These are phyloP conservation scores for Exophiala dermatitidis DNA, from an alignment of 2,329 filamentous ascomycete species.

Conservation along the genomic window DNA sequence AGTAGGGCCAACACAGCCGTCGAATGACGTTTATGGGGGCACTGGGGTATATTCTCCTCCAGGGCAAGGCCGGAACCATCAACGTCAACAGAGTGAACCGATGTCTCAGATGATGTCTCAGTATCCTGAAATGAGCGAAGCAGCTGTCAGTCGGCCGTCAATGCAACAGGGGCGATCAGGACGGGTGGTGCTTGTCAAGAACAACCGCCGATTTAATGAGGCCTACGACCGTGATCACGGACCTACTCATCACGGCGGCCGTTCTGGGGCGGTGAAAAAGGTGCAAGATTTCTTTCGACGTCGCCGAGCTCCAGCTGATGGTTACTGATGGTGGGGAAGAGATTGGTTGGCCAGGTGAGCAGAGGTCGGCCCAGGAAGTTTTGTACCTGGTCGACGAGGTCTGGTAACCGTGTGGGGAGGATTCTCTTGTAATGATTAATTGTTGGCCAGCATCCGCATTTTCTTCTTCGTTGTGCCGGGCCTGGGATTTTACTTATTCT, in stretches of 20 bases:
- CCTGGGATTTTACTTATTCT: background rate
- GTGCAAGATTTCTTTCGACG: slow-evolving; percentile 98
- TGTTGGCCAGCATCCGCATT: slow-evolving; percentile 12
- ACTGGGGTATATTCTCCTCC: slow-evolving; percentile 24
- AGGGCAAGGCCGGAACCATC: slow-evolving; percentile 24
- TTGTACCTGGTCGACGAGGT: background rate
- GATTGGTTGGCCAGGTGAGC: background rate
- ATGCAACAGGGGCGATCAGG: slow-evolving; percentile 37
- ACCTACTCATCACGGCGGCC: slow-evolving; percentile 63
- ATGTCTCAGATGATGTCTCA: slow-evolving; percentile 23
- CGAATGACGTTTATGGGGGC: slow-evolving; percentile 27
- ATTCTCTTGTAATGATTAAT: slow-evolving; percentile 21
- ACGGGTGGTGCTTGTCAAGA: slow-evolving; percentile 67
- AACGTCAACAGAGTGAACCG: slow-evolving; percentile 35
- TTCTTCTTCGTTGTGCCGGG: background rate
- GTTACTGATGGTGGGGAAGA: slow-evolving; percentile 11
- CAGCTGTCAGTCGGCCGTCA: slow-evolving; percentile 32
- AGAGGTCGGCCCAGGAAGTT: background rate
- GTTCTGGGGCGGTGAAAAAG: slow-evolving; percentile 76
- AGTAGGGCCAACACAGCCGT: slow-evolving; percentile 3
- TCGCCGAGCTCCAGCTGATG: slow-evolving; percentile 23
- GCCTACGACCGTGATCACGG: slow-evolving; percentile 68
- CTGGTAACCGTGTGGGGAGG: slow-evolving; percentile 1
- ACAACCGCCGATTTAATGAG: slow-evolving; percentile 77
- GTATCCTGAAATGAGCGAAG: slow-evolving; percentile 37